phyloP scores from a whole-genome alignment of 352 stramenopile species.

The Halophytophthora batemanensis region DNA sequence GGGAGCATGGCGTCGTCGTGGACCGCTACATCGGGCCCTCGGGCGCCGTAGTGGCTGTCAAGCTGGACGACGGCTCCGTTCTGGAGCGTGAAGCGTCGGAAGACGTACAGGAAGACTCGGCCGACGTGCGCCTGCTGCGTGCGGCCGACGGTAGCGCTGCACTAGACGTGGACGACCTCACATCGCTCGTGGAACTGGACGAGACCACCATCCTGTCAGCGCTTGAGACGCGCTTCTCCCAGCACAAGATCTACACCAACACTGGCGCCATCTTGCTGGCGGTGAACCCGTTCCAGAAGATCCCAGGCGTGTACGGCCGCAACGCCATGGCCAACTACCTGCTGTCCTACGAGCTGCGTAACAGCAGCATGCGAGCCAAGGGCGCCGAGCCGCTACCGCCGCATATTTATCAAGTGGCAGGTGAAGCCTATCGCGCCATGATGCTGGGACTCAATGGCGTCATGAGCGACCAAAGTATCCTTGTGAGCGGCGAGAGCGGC shows the following conservation, averaged over 20 bases:
- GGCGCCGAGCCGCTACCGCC: constrained; percentile 43
- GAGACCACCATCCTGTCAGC: constrained; percentile 63
- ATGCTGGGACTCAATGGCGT: constrained; percentile 51
- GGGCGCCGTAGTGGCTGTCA: constrained; percentile 54
- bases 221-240: constrained; percentile 65
- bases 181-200: constrained; percentile 73
- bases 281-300: constrained; percentile 83
- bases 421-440: constrained; percentile 81
- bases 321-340: constrained; percentile 59
- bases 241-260: constrained; percentile 86
- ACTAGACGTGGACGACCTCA: constrained; percentile 81
- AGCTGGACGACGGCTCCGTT: constrained; percentile 61
- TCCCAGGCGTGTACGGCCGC: constrained; percentile 59
- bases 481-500: constrained; percentile 84
- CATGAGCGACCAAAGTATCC: constrained; percentile 75
- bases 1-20: constrained; percentile 50
- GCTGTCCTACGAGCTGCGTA: constrained; percentile 49
- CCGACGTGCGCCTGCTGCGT: constrained; percentile 28
- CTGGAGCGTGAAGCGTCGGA: constrained; percentile 39
- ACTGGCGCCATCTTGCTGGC: constrained; percentile 78
- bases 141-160: constrained; percentile 4
- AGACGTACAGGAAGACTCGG: constrained; percentile 28
- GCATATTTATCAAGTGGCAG: constrained; percentile 85
- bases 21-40: constrained; percentile 61
- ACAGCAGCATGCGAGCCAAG: constrained; percentile 24